Evolutionary conservation across 1,284 basidiomycete genomes (phyloP), one percentile per base, ranked within the genome.

Genomic region (Sphagnurus paluster): DNA sequence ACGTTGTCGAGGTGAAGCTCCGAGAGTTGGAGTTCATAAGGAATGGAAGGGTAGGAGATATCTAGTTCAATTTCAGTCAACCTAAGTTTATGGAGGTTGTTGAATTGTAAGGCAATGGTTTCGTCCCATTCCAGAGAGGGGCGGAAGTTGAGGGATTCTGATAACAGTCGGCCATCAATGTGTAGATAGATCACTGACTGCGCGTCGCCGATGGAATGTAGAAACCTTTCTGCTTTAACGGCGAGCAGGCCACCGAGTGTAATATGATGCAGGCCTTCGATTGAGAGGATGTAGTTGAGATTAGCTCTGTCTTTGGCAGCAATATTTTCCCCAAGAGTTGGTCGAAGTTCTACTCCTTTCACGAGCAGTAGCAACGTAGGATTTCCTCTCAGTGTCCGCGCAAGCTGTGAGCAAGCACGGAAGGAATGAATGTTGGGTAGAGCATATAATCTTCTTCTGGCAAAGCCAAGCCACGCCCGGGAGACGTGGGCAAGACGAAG

Each of bases 241-340:
- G 75, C 67, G 33, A 80, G 54, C 35, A 72, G 64, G 2, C 76
- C 78, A 14, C 77, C 77, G 10, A 80, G 50, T 2, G 64, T 68
- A 25, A 80, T 51, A 13, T 58, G 55, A 43, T 59, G 60, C 40
- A 80, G 55, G 6, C 70, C 71, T 21, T 69, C 60, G 25, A 76
- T 55, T 23, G 62, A 63, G 24, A 80, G 65, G 17, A 79, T 63
- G 42, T 55, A 64, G 48, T 70, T 66, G n/a, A 79, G 54, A 42
- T 67, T 65, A 11, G 57, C 54, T 42, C 46, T 49, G 23, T 45
- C 44, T 29, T 51, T 40, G 23, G 41, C 37, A 37, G 39, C 37
- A 30, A 44, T 20, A 16, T 48, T 48, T 21, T 49, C 39, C 20
- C 16, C 30, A 17, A 37, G 34, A 20, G 62, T 52, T 9, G 75